A percentile compares a stretch with the other conserved stretches of the same genome.
These are phyloP conservation scores for Macrocystidia cucumis DNA, from an alignment of 1,284 basidiomycete species.

Conservation along the genomic window DNA sequence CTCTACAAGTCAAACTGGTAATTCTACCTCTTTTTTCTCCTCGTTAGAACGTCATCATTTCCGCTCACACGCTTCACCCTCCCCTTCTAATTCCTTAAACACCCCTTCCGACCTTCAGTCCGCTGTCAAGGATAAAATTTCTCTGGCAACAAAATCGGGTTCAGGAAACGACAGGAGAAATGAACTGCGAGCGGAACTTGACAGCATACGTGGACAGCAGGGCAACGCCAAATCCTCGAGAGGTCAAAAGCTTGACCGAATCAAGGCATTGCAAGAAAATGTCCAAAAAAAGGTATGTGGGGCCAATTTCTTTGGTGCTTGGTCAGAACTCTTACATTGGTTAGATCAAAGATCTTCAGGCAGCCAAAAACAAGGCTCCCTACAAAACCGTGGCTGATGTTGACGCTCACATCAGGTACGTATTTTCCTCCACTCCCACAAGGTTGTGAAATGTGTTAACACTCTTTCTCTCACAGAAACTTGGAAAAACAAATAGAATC, in stretches of 20 bases:
- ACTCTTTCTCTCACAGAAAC: conserved; percentile 48
- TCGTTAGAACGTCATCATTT: conserved; percentile 4
- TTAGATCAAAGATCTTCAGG: conserved; percentile 86
- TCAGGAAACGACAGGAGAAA: conserved; percentile 68
- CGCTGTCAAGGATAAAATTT: conserved; percentile 75
- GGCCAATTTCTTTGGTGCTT: conserved; percentile 2
- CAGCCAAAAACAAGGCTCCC: conserved; percentile 73
- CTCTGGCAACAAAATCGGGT: conserved; percentile 48
- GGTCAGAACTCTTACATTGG: conserved; percentile 7
- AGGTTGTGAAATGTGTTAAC: no score
- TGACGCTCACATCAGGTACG: conserved; percentile 80
- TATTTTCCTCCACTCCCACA: conserved; percentile 9
- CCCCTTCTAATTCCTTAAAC: no score
- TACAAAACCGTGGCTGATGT: conserved; percentile 88
- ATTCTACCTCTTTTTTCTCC: conserved; percentile 30
- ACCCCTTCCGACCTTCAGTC: conserved; percentile 50
- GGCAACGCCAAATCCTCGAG: conserved; percentile 74
- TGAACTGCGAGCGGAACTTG: conserved; percentile 77
- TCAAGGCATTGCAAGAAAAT: conserved; percentile 76
- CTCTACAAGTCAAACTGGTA: conserved; percentile 73
- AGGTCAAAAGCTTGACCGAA: conserved; percentile 74
- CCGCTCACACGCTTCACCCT: conserved; percentile 8
- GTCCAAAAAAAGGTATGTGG: conserved; percentile 76
- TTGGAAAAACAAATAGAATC: conserved; percentile 89
- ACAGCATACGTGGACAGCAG: conserved; percentile 76